Conservation (phyloP, 768 basidiomycete genomes). For the Tylopilus intermedius region DNA sequence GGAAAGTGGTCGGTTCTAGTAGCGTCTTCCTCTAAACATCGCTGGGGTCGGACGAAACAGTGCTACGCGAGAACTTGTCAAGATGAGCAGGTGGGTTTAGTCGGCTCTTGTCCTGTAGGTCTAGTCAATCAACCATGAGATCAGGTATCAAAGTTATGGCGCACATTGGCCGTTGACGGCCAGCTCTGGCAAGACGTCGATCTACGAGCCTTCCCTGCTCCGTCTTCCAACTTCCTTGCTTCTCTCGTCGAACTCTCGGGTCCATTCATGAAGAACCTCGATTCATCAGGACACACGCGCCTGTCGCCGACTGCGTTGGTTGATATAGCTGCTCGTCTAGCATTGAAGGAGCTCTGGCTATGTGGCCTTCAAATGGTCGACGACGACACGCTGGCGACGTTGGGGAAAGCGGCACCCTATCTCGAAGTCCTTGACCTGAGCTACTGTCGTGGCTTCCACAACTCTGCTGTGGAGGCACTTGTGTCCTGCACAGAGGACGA, state of each 20-base stretch:
- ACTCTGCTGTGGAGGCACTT: slow-evolving; percentile 71
- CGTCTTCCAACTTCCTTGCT: slow-evolving; percentile 47
- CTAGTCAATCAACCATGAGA: slow-evolving; percentile 14
- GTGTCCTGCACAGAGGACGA: slow-evolving; percentile 45
- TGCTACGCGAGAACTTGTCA: slow-evolving; percentile 74
- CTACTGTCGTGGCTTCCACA: slow-evolving; percentile 65
- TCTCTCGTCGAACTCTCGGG: slow-evolving; percentile 54
- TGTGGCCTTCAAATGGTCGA: slow-evolving; percentile 61
- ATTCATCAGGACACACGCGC: slow-evolving; percentile 57
- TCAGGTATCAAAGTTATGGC: slow-evolving; percentile 79
- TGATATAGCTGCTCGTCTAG: slow-evolving; percentile 49
- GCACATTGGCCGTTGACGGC: slow-evolving; percentile 71
- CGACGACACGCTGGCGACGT: slow-evolving; percentile 55
- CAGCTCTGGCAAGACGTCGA: slow-evolving; percentile 76
- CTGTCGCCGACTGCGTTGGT: slow-evolving; percentile 47
- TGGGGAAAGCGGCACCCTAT: slow-evolving; percentile 67
- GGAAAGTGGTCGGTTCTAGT: slow-evolving; percentile 57
- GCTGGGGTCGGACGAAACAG: slow-evolving; percentile 74
- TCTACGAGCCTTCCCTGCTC: slow-evolving; percentile 55
- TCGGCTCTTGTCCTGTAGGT: slow-evolving; percentile 8
- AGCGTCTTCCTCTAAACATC: slow-evolving; percentile 56
- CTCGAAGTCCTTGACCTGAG: slow-evolving; percentile 81
- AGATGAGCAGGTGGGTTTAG: slow-evolving; percentile 64
- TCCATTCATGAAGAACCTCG: slow-evolving; percentile 56
- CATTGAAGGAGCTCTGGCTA: slow-evolving; percentile 58